A percentile compares a stretch with the other conserved stretches of the same genome.
Evolutionary conservation across 352 stramenopile genomes (phyloP).

Genomic region (Pythium grandisporangium): DNA sequence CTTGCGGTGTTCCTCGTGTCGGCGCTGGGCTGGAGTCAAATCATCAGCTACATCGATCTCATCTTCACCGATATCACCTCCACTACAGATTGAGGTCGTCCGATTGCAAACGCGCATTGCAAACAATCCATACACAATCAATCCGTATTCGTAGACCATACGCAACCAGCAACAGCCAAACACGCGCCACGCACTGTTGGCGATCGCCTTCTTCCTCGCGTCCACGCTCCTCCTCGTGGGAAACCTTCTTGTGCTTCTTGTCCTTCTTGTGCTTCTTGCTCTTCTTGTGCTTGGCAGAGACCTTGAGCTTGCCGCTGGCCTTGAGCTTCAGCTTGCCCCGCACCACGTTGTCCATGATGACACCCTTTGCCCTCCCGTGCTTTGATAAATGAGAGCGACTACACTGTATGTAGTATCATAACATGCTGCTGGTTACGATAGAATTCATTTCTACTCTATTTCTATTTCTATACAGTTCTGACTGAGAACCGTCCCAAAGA

Average conservation of each 20-base stretch:
- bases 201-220: conserved; percentile 1
- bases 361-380: too few relatives aligned
- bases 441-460: too few relatives aligned
- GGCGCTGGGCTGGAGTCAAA: conserved; percentile 67
- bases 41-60: conserved; percentile 26
- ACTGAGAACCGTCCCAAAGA: too few relatives aligned
- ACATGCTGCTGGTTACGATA: too few relatives aligned
- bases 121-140: too few relatives aligned
- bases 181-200: conserved; percentile 10
- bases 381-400: too few relatives aligned
- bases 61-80: conserved; percentile 9
- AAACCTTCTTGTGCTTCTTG: conserved; percentile 29
- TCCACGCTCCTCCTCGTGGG: neutral
- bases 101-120: too few relatives aligned
- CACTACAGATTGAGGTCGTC: too few relatives aligned
- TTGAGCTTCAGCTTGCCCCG: conserved; percentile 83
- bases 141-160: too few relatives aligned
- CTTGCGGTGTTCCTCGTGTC: conserved; percentile 68
- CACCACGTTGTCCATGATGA: conserved; percentile 83
- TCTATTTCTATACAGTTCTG: too few relatives aligned
- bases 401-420: too few relatives aligned
- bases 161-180: too few relatives aligned
- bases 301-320: conserved; percentile 49
- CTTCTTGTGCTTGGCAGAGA: conserved; percentile 32
- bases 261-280: conserved; percentile 45